These are phyloP conservation scores for Tulasnella sp. DNA, from an alignment of 768 basidiomycete species.

Conservation along the genomic window DNA sequence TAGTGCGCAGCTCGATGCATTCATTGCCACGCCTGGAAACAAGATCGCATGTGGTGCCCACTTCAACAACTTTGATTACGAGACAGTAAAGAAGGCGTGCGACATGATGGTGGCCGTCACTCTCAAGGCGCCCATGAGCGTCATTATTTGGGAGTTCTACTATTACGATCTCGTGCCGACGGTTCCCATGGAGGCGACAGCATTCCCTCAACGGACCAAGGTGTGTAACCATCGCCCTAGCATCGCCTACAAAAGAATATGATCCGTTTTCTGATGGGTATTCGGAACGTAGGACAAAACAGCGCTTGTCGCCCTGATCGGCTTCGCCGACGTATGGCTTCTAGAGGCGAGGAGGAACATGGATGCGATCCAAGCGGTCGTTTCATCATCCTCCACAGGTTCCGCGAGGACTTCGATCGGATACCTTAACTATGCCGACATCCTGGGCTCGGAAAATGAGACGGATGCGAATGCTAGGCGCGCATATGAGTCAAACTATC, in stretches of 20 bases:
- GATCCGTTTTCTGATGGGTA: too few relatives aligned
- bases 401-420: background rate
- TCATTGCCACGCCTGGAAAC: background rate
- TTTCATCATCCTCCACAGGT: background rate
- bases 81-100: background rate
- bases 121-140: background rate
- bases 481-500: conserved; percentile 5
- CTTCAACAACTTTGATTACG: conserved; percentile 4
- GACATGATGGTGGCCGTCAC: background rate
- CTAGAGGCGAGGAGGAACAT: too few relatives aligned
- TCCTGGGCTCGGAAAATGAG: background rate
- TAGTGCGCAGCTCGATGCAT: background rate
- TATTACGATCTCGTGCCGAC: background rate
- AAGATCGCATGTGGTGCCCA: background rate
- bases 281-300: too few relatives aligned
- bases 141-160: background rate
- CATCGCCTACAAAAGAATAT: too few relatives aligned
- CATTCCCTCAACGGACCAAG: background rate
- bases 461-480: background rate
- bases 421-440: background rate
- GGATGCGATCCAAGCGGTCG: too few relatives aligned
- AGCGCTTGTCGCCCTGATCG: too few relatives aligned
- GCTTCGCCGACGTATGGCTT: too few relatives aligned
- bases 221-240: too few relatives aligned
- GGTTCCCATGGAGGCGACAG: background rate